Evolutionary conservation across 2,329 filamentous ascomycete species (phyloP).

Genomic region (Penicillium nordicum): DNA sequence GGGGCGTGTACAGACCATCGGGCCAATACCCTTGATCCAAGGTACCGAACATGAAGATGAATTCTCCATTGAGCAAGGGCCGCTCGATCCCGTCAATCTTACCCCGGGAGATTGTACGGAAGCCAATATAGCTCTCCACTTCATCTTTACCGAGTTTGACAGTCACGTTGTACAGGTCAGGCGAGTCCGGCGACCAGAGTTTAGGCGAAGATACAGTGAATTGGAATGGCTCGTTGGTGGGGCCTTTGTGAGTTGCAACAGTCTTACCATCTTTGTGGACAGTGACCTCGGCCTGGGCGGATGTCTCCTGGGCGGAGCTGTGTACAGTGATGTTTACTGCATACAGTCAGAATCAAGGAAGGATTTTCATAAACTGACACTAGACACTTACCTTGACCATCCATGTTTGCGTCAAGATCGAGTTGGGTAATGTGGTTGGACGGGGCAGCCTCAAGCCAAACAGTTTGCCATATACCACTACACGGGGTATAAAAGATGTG

Average conservation of each 20-base stretch:
- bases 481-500: conserved; percentile 69
- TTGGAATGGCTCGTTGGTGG: conserved; percentile 51
- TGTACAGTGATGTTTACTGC: conserved; percentile 57
- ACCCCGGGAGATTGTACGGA: conserved; percentile 60
- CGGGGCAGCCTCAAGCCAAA: conserved; percentile 67
- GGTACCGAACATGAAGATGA: conserved; percentile 65
- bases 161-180: conserved; percentile 62
- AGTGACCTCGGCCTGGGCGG: conserved; percentile 36
- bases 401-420: conserved; percentile 57
- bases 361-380: background rate
- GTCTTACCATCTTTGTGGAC: conserved; percentile 39
- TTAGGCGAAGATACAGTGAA: conserved; percentile 55
- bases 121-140: conserved; percentile 65
- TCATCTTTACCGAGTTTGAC: conserved; percentile 53
- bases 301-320: conserved; percentile 40
- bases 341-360: background rate
- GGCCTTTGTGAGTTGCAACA: conserved; percentile 46
- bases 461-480: conserved; percentile 70
- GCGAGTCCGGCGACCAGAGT: conserved; percentile 64
- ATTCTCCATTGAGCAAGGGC: conserved; percentile 65
- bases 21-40: conserved; percentile 71
- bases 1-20: conserved; percentile 64
- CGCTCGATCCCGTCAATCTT: conserved; percentile 57
- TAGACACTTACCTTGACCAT: conserved; percentile 48
- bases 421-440: conserved; percentile 56